These are phyloP conservation scores for Eutrema heterophyllum DNA, from an alignment of 345 rosid species.

Conservation along the genomic window DNA sequence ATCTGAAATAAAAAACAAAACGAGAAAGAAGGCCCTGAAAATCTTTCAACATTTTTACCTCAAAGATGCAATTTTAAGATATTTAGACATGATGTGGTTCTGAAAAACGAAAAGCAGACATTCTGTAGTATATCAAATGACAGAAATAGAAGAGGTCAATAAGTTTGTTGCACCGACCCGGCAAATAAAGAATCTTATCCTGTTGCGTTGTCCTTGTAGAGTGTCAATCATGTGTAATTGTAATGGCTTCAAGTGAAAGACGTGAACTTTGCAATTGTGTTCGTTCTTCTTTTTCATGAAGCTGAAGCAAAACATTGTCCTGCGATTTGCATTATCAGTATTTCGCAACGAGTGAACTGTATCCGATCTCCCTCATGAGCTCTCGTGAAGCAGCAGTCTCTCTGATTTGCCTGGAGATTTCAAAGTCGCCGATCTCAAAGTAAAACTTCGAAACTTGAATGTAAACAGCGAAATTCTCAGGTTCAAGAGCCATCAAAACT, in stretches of 20 bases:
- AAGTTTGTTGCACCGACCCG: conserved; percentile 37
- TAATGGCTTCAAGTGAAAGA: conserved; percentile 45
- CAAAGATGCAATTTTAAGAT: conserved; percentile 16
- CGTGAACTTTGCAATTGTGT: conserved; percentile 26
- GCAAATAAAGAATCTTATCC: conserved; percentile 20
- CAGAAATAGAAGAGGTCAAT: conserved; percentile 26
- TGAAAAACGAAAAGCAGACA: neutral
- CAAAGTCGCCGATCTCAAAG: conserved; percentile 61
- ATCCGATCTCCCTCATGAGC: conserved; percentile 53
- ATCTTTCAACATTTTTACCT: neutral
- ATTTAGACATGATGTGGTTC: neutral
- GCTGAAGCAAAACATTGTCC: conserved; percentile 21
- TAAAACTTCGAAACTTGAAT: conserved; percentile 67
- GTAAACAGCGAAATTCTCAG: conserved; percentile 48
- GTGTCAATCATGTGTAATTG: conserved; percentile 21
- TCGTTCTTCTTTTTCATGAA: conserved; percentile 30
- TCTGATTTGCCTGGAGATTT: conserved; percentile 44
- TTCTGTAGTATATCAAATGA: neutral
- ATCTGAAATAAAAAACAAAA: conserved; percentile 18
- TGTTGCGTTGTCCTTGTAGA: conserved; percentile 24
- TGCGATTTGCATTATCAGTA: neutral
- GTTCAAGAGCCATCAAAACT: conserved; percentile 50
- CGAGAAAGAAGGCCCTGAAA: neutral
- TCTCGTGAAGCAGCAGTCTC: conserved; percentile 50
- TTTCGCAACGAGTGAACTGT: conserved; percentile 45